Evolutionary conservation across 2,329 filamentous ascomycete species (phyloP).

Genomic region (Aspergillus glaucus): DNA sequence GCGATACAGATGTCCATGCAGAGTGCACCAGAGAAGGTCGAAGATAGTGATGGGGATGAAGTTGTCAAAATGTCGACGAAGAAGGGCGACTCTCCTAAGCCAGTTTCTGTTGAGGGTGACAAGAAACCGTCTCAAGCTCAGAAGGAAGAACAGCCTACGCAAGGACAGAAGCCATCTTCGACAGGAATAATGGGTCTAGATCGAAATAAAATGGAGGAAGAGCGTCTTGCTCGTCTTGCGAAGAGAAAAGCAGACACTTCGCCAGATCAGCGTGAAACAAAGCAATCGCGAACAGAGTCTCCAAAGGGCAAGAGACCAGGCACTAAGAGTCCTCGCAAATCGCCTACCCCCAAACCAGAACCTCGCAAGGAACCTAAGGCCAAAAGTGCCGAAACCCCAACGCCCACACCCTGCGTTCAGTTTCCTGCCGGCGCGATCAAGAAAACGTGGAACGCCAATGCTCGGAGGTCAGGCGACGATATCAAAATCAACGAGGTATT

Average conservation of each 20-base stretch:
- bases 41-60: neutral
- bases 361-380: neutral
- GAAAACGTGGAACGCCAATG: slow-evolving; percentile 69
- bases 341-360: neutral
- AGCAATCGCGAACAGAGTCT: slow-evolving; percentile 16
- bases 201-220: slow-evolving; percentile 77
- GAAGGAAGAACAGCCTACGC: neutral
- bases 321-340: neutral
- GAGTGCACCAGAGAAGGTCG: slow-evolving; percentile 9
- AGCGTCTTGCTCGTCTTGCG: slow-evolving; percentile 64
- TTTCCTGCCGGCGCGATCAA: slow-evolving; percentile 64
- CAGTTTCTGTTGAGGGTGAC: neutral
- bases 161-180: neutral
- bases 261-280: slow-evolving; percentile 13
- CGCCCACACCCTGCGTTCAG: slow-evolving; percentile 24
- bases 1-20: slow-evolving; percentile 32
- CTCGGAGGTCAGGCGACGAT: slow-evolving; percentile 58
- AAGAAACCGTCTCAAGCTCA: neutral
- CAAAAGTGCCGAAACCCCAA: slow-evolving; percentile 4
- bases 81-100: neutral
- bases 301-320: neutral
- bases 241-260: slow-evolving; percentile 48
- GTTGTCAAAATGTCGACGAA: neutral
- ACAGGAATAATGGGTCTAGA: slow-evolving; percentile 54
- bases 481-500: slow-evolving; percentile 85